These are phyloP conservation scores for Samsoniella hepiali DNA, from an alignment of 2,329 filamentous ascomycete genomes.

Conservation along the genomic window DNA sequence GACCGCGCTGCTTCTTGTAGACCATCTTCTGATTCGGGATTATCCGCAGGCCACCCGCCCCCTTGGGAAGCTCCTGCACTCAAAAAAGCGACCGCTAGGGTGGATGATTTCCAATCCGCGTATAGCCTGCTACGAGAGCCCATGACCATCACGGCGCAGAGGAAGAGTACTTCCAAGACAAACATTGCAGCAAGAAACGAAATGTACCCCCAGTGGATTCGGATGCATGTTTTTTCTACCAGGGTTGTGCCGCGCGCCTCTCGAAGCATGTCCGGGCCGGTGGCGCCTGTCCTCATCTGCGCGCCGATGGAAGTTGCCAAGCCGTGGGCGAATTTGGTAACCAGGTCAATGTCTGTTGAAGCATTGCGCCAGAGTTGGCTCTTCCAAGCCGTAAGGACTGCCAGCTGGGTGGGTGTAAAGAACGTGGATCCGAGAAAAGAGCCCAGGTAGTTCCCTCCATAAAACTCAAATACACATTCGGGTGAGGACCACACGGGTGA, in stretches of 20 bases:
- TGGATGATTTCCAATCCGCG: slow-evolving; percentile 12
- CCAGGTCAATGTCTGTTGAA: not conserved
- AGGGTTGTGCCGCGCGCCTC: not conserved
- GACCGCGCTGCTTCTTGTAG: not conserved
- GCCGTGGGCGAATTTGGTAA: not conserved
- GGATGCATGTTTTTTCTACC: slow-evolving; percentile 2
- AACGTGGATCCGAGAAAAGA: not conserved
- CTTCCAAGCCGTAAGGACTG: not conserved
- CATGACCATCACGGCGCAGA: not conserved
- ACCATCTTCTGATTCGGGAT: not conserved
- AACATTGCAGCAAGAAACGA: not conserved
- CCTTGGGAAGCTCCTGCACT: not conserved
- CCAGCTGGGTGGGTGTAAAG: not conserved
- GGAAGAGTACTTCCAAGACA: not conserved
- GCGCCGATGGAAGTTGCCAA: not conserved
- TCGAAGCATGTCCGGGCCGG: slow-evolving; percentile 5
- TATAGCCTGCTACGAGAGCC: not conserved
- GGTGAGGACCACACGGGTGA: not conserved
- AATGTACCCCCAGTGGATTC: slow-evolving; percentile 9
- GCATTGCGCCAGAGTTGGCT: slow-evolving; percentile 4
- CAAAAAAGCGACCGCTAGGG: slow-evolving; percentile 8
- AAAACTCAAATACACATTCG: slow-evolving; percentile 8
- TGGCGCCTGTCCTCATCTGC: not conserved
- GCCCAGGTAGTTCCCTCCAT: not conserved
- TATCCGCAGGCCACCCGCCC: not conserved